Evolutionary conservation across 305 asterid genomes (phyloP).

Genomic region (Fraxinus velutina): DNA sequence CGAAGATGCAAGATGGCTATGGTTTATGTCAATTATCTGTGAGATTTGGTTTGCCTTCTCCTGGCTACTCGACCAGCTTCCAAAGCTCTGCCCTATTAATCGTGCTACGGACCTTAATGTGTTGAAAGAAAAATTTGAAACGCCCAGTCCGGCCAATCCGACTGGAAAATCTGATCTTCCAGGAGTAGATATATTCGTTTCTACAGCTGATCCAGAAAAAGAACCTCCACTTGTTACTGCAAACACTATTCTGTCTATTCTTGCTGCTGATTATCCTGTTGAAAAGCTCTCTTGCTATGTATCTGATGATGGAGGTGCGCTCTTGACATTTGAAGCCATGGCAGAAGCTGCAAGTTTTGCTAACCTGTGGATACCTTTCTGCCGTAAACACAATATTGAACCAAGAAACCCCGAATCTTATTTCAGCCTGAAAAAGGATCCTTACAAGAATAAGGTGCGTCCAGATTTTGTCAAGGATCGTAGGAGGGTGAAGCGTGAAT

Average conservation of each 20-base stretch:
- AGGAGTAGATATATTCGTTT: conserved; percentile 30
- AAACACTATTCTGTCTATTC: conserved; percentile 31
- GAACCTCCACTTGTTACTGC: conserved; percentile 35
- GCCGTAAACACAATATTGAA: conserved; percentile 27
- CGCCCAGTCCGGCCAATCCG: conserved; percentile 22
- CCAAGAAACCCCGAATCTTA: conserved; percentile 34
- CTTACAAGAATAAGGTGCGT: conserved; percentile 27
- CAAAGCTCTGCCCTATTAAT: conserved; percentile 31
- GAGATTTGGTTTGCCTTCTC: conserved; percentile 39
- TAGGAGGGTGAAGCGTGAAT: conserved; percentile 87
- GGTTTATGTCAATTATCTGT: conserved; percentile 29
- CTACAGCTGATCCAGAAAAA: conserved; percentile 36
- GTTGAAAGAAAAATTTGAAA: conserved; percentile 30
- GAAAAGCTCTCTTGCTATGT: conserved; percentile 32
- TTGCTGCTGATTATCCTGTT: conserved; percentile 33
- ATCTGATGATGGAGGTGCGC: conserved; percentile 34
- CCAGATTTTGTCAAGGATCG: conserved; percentile 61
- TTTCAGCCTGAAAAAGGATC: conserved; percentile 27
- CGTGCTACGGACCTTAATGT: conserved; percentile 32
- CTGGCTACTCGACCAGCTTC: conserved; percentile 31
- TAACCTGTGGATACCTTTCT: conserved; percentile 28
- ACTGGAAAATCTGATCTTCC: conserved; percentile 34
- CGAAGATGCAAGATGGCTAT: conserved; percentile 31
- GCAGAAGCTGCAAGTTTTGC: conserved; percentile 36
- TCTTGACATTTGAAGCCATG: conserved; percentile 31